Conservation (phyloP, 2,329 filamentous ascomycete species). For the Trichoderma sp. region DNA sequence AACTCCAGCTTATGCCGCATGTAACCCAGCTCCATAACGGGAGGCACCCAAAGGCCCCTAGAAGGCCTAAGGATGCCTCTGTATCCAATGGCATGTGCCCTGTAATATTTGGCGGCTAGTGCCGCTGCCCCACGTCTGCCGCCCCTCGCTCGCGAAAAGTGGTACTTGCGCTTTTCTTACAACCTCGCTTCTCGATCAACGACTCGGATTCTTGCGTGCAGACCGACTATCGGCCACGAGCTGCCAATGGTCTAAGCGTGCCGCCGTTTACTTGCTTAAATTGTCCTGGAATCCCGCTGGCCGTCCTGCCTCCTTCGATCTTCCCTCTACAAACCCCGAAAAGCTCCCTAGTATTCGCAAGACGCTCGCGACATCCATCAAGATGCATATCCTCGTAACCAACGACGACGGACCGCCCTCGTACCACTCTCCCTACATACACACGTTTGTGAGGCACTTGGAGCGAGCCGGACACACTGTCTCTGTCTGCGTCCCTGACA, state of each 20-base stretch:
- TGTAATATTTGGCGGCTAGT: background rate
- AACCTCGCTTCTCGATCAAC: background rate
- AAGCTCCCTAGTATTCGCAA: background rate
- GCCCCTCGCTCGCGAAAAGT: background rate
- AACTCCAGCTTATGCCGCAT: background rate
- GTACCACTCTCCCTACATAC: constrained; percentile 75
- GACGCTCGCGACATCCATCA: too few species aligned
- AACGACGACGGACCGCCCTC: constrained; percentile 85
- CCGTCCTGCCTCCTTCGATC: background rate
- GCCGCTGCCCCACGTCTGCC: constrained; percentile 22
- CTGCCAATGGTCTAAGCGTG: background rate
- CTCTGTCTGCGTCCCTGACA: constrained; percentile 86
- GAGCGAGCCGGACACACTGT: constrained; percentile 79
- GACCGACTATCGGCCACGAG: background rate
- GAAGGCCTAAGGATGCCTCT: background rate
- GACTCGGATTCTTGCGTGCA: constrained; percentile 3
- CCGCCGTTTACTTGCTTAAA: background rate
- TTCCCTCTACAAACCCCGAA: background rate
- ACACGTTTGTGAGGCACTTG: constrained; percentile 70
- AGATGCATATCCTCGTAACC: constrained; percentile 65
- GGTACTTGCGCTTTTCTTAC: background rate
- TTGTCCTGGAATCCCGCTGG: background rate
- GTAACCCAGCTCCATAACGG: background rate
- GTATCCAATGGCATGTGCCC: background rate
- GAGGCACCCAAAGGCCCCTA: background rate